Conservation (phyloP, 2,329 filamentous ascomycete genomes). For the Cercospora sp. region DNA sequence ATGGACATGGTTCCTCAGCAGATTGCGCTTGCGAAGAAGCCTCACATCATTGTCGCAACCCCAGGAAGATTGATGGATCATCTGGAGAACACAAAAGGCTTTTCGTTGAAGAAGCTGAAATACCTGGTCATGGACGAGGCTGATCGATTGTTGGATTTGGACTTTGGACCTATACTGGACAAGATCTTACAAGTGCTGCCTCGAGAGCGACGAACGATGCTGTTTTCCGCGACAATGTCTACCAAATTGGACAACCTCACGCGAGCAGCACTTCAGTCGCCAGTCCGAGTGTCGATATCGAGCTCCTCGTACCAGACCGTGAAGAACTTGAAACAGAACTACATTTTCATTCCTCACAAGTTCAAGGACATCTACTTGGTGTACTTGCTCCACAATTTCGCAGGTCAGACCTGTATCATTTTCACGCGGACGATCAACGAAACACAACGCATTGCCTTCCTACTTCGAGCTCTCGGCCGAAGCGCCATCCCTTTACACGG, state of each 20-base stretch:
- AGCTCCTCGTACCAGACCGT: conserved; percentile 88
- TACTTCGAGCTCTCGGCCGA: conserved; percentile 82
- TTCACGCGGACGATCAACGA: conserved; percentile 93
- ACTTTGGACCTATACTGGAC: conserved; percentile 89
- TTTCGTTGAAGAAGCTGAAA: conserved; percentile 76
- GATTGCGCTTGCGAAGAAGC: conserved; percentile 92
- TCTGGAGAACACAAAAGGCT: conserved; percentile 94
- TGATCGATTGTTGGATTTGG: conserved; percentile 85
- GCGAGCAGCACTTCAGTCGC: conserved; percentile 81
- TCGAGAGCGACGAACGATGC: conserved; percentile 72
- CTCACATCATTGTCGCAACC: conserved; percentile 90
- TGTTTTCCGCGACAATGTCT: conserved; percentile 93
- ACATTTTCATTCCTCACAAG: conserved; percentile 80
- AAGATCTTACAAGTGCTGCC: conserved; percentile 91
- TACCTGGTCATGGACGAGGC: conserved; percentile 96
- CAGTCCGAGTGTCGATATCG: conserved; percentile 78
- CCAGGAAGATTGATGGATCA: conserved; percentile 88
- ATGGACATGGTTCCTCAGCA: conserved; percentile 93
- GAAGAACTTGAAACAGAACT: conserved; percentile 80
- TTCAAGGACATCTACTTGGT: conserved; percentile 90
- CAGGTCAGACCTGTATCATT: conserved; percentile 82
- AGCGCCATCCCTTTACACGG: conserved; percentile 91
- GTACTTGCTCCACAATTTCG: conserved; percentile 80
- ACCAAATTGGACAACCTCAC: conserved; percentile 92
- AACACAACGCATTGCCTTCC: conserved; percentile 78